phyloP scores from a whole-genome alignment of 2,329 filamentous ascomycete species.

The Talaromyces atroroseus region DNA sequence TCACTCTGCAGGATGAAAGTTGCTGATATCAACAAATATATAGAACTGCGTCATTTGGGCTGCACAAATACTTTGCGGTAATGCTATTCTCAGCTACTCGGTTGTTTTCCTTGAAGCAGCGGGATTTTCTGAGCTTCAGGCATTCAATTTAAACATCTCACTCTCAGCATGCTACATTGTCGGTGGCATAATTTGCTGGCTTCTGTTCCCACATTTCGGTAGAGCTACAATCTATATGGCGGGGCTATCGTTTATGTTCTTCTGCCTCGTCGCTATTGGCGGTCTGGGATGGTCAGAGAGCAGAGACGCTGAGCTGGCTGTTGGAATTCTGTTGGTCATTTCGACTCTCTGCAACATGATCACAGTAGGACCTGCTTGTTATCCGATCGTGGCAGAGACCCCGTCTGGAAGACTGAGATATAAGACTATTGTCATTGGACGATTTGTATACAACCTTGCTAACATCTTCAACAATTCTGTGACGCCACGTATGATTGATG shows the following conservation, averaged over 20 bases:
- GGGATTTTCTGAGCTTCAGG: conserved; percentile 32
- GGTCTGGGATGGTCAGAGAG: conserved; percentile 24
- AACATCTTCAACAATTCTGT: conserved; percentile 76
- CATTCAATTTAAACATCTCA: conserved; percentile 38
- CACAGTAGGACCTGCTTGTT: conserved; percentile 50
- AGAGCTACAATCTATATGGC: conserved; percentile 39
- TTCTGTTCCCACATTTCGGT: conserved; percentile 37
- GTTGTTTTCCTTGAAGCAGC: conserved; percentile 38
- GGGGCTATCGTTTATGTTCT: conserved; percentile 36
- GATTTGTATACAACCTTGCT: conserved; percentile 61
- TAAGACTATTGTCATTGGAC: conserved; percentile 39
- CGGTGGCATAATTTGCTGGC: conserved; percentile 38
- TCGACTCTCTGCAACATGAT: conserved; percentile 52
- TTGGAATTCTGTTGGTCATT: conserved; percentile 44
- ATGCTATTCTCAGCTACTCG: conserved; percentile 33
- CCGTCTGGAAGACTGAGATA: conserved; percentile 51
- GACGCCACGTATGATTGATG: conserved; percentile 87
- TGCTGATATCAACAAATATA: neutral
- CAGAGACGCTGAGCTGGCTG: conserved; percentile 23
- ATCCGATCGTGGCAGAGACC: conserved; percentile 49
- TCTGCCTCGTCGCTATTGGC: conserved; percentile 32
- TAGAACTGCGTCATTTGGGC: conserved; percentile 40
- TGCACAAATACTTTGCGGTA: conserved; percentile 36
- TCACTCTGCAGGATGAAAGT: conserved; percentile 20
- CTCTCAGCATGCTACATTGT: conserved; percentile 40